Percentiles rank a stretch among this genome's conserved stretches.
Evolutionary conservation across 2,329 filamentous ascomycete genomes (phyloP).

Genomic region (Myriosclerotinia curreyana): DNA sequence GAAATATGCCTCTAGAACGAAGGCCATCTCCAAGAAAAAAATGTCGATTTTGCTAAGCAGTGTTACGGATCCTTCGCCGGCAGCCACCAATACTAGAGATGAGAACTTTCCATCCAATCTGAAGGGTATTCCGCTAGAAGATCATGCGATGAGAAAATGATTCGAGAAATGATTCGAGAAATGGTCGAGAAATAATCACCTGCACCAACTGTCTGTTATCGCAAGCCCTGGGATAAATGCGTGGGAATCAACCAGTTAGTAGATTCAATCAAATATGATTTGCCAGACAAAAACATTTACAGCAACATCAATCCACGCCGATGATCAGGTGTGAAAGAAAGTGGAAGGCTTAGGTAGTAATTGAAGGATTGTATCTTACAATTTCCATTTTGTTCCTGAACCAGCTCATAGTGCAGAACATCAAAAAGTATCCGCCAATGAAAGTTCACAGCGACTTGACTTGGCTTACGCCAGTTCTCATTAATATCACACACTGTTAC

Average conservation of each 20-base stretch:
- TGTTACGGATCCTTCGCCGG: neutral
- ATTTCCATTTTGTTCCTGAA: too few species aligned
- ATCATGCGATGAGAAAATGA: neutral
- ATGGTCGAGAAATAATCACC: neutral
- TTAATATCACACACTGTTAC: too few species aligned
- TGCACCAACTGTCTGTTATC: neutral
- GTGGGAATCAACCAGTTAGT: constrained; percentile 8
- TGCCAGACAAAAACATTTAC: constrained; percentile 5
- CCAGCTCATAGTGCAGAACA: too few species aligned
- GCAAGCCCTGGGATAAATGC: neutral
- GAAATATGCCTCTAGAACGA: constrained; percentile 10
- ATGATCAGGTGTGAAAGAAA: neutral
- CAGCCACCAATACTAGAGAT: neutral
- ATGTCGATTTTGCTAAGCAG: neutral
- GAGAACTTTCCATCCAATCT: neutral
- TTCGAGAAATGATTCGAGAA: neutral
- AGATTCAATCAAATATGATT: constrained; percentile 5
- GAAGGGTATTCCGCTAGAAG: neutral
- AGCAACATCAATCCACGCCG: neutral
- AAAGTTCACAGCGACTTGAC: too few species aligned
- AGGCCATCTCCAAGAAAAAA: neutral
- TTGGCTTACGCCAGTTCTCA: too few species aligned
- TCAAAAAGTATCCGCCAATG: too few species aligned
- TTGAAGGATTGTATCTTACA: neutral
- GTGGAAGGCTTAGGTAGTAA: neutral